Percentiles rank a stretch among this genome's conserved stretches.
phyloP scores from a whole-genome alignment of 1,284 basidiomycete genomes.

The Lignosus rhinocerotis region DNA sequence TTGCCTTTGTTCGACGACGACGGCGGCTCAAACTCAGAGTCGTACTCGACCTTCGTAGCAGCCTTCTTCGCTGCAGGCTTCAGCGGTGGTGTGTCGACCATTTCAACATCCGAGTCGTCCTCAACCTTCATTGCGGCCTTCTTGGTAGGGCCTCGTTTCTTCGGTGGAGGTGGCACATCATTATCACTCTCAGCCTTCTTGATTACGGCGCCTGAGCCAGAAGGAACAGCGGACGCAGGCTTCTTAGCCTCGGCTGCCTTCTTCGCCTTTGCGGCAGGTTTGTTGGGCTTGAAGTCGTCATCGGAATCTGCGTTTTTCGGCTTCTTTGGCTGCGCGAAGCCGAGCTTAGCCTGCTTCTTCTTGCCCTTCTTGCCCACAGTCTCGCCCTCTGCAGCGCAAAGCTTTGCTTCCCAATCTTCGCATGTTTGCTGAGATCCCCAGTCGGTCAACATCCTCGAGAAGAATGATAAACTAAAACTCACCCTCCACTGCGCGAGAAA shows the following conservation, averaged over 20 bases:
- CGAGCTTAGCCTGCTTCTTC: constrained; percentile 75
- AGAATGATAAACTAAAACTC: constrained; percentile 29
- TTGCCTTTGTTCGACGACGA: constrained; percentile 39
- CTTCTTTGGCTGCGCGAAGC: constrained; percentile 41
- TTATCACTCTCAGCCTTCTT: constrained; percentile 30
- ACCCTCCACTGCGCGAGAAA: constrained; percentile 90
- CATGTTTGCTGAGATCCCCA: constrained; percentile 53
- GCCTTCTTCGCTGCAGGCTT: constrained; percentile 26
- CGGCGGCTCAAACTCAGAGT: constrained; percentile 30
- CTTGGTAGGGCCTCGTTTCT: constrained; percentile 29
- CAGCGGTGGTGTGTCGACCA: constrained; percentile 24
- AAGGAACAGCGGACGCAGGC: constrained; percentile 25
- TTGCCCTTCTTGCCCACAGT: constrained; percentile 64
- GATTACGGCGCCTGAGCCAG: constrained; percentile 34
- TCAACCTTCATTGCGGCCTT: constrained; percentile 35
- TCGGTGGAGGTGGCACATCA: constrained; percentile 28
- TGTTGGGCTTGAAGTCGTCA: constrained; percentile 77
- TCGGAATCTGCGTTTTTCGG: constrained; percentile 56
- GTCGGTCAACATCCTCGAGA: background rate
- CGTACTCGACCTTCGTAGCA: constrained; percentile 27
- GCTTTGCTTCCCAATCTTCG: constrained; percentile 58
- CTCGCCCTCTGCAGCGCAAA: constrained; percentile 42
- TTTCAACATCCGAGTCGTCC: constrained; percentile 42
- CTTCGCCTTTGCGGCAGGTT: constrained; percentile 51
- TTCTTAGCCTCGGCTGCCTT: constrained; percentile 33